phyloP scores from a whole-genome alignment of 805 yeast species.

The Saturnispora ahearnii region DNA sequence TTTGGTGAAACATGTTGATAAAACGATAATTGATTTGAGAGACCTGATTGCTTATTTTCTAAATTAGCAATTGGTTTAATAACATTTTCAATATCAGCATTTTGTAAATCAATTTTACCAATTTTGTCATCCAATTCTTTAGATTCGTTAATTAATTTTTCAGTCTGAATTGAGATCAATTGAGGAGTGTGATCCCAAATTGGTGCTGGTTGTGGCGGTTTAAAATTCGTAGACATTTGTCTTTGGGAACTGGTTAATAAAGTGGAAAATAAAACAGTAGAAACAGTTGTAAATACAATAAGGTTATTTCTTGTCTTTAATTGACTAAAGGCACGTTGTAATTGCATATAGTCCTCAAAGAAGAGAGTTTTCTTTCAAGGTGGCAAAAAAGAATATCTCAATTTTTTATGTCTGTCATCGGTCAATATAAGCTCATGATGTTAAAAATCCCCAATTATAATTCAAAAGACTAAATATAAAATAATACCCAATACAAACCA shows the following conservation, averaged over 20 bases:
- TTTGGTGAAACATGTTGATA: conserved; percentile 63
- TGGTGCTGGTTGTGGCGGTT: conserved; percentile 36
- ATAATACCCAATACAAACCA: neutral
- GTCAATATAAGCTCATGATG: neutral
- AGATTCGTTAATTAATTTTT: conserved; percentile 35
- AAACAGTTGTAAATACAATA: neutral
- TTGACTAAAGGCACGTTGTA: neutral
- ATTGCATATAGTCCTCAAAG: neutral
- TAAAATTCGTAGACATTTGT: neutral
- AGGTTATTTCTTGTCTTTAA: neutral
- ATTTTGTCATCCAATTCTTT: conserved; percentile 43
- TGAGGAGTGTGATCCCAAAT: conserved; percentile 54
- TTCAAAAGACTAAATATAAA: neutral
- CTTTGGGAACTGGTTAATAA: neutral
- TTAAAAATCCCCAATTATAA: neutral
- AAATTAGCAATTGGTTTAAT: conserved; percentile 43
- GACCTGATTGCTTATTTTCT: conserved; percentile 40
- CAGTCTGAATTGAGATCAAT: conserved; percentile 35
- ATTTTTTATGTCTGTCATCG: no score
- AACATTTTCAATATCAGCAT: conserved; percentile 49
- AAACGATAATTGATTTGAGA: conserved; percentile 49
- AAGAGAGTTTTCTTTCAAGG: neutral
- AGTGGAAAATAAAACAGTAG: neutral
- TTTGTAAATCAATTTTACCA: conserved; percentile 32
- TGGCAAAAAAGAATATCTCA: neutral